phyloP scores from a whole-genome alignment of 305 asterid species.

The Fraxinus sp. region DNA sequence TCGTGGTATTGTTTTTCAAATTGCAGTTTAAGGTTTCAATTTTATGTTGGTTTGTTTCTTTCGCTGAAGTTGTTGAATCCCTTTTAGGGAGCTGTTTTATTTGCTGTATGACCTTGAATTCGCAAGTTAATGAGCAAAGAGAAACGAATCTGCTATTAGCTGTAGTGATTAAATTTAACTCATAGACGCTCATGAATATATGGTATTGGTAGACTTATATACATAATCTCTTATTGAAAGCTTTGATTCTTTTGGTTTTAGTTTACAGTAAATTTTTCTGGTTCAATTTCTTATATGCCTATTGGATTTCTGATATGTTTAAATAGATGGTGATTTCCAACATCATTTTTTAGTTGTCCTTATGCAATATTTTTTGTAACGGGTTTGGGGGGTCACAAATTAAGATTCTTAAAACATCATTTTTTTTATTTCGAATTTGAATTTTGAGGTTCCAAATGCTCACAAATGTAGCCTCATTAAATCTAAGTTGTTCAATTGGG shows the following conservation, averaged over 20 bases:
- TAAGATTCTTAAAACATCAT: constrained; percentile 1
- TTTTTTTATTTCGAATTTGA: constrained; percentile 11
- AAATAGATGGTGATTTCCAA: neutral
- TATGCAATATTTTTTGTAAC: neutral
- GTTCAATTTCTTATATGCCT: neutral
- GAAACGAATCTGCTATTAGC: constrained; percentile 12
- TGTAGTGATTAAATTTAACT: constrained; percentile 3
- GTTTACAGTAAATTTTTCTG: neutral
- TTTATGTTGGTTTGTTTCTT: neutral
- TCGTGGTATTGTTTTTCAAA: constrained; percentile 21
- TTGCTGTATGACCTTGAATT: constrained; percentile 14
- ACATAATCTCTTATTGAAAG: neutral
- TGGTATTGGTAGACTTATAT: neutral
- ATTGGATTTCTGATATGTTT: constrained; percentile 9
- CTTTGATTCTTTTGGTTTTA: neutral
- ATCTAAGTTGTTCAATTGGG: neutral
- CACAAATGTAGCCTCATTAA: neutral
- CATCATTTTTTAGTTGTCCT: constrained; percentile 15
- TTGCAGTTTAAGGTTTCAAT: constrained; percentile 8
- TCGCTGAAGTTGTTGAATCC: constrained; percentile 16
- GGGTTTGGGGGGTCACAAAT: neutral
- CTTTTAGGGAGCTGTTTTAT: constrained; percentile 9
- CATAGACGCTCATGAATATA: neutral
- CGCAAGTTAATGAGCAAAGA: neutral
- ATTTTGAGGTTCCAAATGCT: constrained; percentile 5